phyloP scores from a whole-genome alignment of 2,329 filamentous ascomycete genomes.

The Coniosporium tulheliwenetii region DNA sequence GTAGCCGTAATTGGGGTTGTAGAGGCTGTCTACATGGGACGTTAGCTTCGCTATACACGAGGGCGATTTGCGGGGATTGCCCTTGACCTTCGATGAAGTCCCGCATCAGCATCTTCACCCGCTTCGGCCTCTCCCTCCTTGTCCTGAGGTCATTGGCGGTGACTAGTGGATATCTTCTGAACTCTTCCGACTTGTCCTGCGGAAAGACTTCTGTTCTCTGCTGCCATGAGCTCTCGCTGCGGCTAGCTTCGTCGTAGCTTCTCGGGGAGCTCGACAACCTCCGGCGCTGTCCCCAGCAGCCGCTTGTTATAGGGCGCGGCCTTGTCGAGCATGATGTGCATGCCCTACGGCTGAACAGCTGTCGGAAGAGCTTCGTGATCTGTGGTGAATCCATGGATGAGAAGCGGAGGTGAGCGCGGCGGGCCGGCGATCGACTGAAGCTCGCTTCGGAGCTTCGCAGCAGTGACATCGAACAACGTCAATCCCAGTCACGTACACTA shows the following conservation, averaged over 20 bases:
- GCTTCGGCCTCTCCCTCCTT: constrained; percentile 59
- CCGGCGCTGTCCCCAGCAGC: constrained; percentile 10
- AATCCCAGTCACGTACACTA: too few relatives aligned
- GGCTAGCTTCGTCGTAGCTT: constrained; percentile 15
- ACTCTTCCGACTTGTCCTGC: constrained; percentile 64
- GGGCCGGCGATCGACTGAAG: too few relatives aligned
- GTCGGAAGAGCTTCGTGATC: constrained; percentile 64
- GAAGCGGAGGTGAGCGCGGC: background rate
- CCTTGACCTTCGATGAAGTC: constrained; percentile 79
- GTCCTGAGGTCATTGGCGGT: constrained; percentile 64
- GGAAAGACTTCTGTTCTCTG: constrained; percentile 64
- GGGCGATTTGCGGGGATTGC: background rate
- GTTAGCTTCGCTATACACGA: constrained; percentile 3
- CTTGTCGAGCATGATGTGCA: constrained; percentile 33
- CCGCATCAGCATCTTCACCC: constrained; percentile 91
- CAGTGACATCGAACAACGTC: too few relatives aligned
- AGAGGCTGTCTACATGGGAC: constrained; percentile 57
- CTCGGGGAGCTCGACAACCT: constrained; percentile 6
- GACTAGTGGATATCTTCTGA: constrained; percentile 66
- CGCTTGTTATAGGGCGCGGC: background rate
- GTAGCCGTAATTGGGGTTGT: constrained; percentile 90
- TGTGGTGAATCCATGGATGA: constrained; percentile 63
- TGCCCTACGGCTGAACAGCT: constrained; percentile 63
- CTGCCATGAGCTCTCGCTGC: constrained; percentile 61
- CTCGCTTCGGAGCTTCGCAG: too few relatives aligned